These are phyloP conservation scores for Zelonia costaricensis DNA, from an alignment of 208 protist genomes.

Conservation along the genomic window DNA sequence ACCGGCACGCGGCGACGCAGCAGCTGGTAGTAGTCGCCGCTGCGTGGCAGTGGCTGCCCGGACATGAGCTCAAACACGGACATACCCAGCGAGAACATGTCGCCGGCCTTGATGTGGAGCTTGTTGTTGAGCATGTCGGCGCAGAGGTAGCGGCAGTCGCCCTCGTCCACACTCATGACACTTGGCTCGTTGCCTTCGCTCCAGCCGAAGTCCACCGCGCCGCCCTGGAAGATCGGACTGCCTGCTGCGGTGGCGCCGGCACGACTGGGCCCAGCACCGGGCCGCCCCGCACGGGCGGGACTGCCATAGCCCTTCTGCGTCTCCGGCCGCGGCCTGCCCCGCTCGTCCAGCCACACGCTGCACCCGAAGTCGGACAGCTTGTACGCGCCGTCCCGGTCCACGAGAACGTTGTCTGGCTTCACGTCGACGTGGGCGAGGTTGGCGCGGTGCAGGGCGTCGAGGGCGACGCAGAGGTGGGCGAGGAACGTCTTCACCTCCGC, in stretches of 20 bases:
- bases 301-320: conserved; percentile 21
- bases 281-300: background rate
- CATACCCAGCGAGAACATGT: conserved; percentile 93
- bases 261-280: background rate
- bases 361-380: conserved; percentile 94
- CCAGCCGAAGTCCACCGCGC: conserved; percentile 10
- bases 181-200: conserved; percentile 53
- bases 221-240: background rate
- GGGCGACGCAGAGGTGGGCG: conserved; percentile 83
- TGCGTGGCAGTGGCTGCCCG: conserved; percentile 69
- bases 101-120: conserved; percentile 71
- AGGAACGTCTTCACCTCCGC: conserved; percentile 80
- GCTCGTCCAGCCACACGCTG: conserved; percentile 67
- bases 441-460: conserved; percentile 79
- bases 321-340: conserved; percentile 46
- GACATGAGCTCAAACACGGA: conserved; percentile 90
- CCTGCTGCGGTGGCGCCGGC: background rate
- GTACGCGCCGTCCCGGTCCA: conserved; percentile 75
- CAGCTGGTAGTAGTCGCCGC: conserved; percentile 67
- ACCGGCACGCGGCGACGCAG: conserved; percentile 59
- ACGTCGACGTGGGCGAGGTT: conserved; percentile 94
- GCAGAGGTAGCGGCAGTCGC: conserved; percentile 91
- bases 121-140: conserved; percentile 93
- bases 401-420: conserved; percentile 93
- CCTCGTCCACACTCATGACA: conserved; percentile 85